These are phyloP conservation scores for Aurifilum marmelostoma DNA, from an alignment of 2,329 filamentous ascomycete genomes.

Conservation along the genomic window DNA sequence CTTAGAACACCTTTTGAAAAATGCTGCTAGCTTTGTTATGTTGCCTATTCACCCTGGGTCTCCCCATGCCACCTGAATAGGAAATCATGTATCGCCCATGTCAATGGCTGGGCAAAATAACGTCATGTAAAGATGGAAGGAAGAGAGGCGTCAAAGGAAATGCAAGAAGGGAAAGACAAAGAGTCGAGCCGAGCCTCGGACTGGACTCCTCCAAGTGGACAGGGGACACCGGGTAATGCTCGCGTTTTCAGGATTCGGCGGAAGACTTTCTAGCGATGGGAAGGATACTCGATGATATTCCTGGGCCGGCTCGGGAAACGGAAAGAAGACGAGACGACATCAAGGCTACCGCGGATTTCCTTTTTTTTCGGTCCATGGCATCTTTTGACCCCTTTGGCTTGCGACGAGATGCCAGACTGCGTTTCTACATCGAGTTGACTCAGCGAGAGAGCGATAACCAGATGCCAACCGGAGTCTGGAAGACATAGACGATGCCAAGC, in stretches of 20 bases:
- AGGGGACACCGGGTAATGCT: conserved; percentile 26
- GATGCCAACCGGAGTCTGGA: conserved; percentile 14
- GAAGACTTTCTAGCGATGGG: conserved; percentile 26
- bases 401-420: conserved; percentile 19
- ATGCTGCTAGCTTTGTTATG: conserved; percentile 29
- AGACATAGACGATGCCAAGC: conserved; percentile 25
- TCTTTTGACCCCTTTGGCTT: conserved; percentile 17
- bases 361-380: conserved; percentile 20
- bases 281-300: conserved; percentile 23
- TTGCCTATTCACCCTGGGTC: conserved; percentile 22
- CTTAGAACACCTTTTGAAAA: conserved; percentile 31
- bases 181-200: conserved; percentile 30
- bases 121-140: conserved; percentile 30
- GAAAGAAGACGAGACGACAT: conserved; percentile 15
- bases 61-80: conserved; percentile 25
- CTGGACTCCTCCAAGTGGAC: conserved; percentile 29
- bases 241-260: conserved; percentile 25
- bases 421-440: conserved; percentile 20
- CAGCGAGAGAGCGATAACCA: conserved; percentile 3
- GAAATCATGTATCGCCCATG: conserved; percentile 30
- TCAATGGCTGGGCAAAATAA: conserved; percentile 27
- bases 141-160: conserved; percentile 23
- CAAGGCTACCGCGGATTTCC: conserved; percentile 17
- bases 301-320: conserved; percentile 20
- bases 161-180: conserved; percentile 26